A percentile compares a stretch with the other conserved stretches of the same genome.
Conservation (phyloP, 768 basidiomycete genomes). For the Boletus tomentosulus region DNA sequence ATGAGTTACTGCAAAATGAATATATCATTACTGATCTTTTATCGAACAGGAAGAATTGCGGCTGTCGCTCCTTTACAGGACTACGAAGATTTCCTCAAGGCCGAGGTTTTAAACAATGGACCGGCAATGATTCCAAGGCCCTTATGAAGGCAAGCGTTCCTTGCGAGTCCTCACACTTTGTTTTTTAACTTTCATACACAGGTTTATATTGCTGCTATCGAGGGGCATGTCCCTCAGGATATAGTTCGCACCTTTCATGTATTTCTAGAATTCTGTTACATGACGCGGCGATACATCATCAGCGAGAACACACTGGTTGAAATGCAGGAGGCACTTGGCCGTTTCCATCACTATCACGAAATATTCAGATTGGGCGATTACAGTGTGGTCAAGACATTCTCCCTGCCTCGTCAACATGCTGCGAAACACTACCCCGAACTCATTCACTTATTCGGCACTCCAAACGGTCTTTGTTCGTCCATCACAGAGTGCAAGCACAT, state of each 20-base stretch:
- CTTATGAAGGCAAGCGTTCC: slow-evolving; percentile 35
- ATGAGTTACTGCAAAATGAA: too few relatives aligned
- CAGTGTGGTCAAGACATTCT: not conserved
- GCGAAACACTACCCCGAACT: too few relatives aligned
- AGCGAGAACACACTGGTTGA: slow-evolving; percentile 7
- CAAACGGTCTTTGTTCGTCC: slow-evolving; percentile 34
- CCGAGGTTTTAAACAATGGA: slow-evolving; percentile 34
- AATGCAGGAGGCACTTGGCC: slow-evolving; percentile 12
- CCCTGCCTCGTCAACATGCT: too few relatives aligned
- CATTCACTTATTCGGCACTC: slow-evolving; percentile 25
- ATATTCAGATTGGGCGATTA: slow-evolving; percentile 8
- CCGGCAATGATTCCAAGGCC: slow-evolving; percentile 35
- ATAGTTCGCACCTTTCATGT: slow-evolving; percentile 16
- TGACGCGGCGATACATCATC: slow-evolving; percentile 17
- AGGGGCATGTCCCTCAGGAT: slow-evolving; percentile 15
- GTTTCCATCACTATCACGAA: slow-evolving; percentile 18
- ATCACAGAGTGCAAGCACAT: slow-evolving; percentile 36
- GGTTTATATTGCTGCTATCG: slow-evolving; percentile 27
- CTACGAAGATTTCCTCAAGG: slow-evolving; percentile 30
- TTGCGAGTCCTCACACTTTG: too few relatives aligned
- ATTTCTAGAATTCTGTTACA: slow-evolving; percentile 33
- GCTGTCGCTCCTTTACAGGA: slow-evolving; percentile 26
- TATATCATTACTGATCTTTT: too few relatives aligned
- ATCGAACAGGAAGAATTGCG: slow-evolving; percentile 19
- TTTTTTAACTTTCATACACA: not conserved